Evolutionary conservation across 805 yeast species (phyloP), one percentile per base, ranked within the genome.

Genomic region (Zygosaccharomyces gambellarensis): DNA sequence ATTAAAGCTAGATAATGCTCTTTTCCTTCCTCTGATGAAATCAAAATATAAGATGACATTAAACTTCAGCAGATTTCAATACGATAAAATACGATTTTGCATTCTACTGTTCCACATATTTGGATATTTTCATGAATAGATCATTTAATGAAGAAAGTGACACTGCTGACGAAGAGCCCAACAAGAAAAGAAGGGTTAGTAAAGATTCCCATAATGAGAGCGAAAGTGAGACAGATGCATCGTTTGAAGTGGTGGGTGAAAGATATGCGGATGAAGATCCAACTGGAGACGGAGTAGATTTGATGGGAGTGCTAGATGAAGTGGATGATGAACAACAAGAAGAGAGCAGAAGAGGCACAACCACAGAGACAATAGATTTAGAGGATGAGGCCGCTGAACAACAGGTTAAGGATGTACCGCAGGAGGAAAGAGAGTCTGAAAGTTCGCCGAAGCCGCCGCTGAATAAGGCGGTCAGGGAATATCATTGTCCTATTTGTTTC

Each of bases 401-500:
- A 36, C 71, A 71, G 32, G 72, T 70, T 21, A 69, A 71, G 2
- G 74, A 72, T 47, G 67, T 71, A 45, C 61, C 74, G 1, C 76
- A 73, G 4, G 64, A 57, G 2, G 74, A 73, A 9, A 62, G 46
- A 2, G 57, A 49, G 4, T 51, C 43, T 3, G 44, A 45, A 30
- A 27, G 47, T 48, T 11, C 52, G 5, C 48, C 45, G 47, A 53
- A 27, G 55, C 64, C 22, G 50, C 49, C 32, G 3, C 52, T 59
- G 47, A 48, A 54, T 54, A 69, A 66, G 39, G 59, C 69, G 2
- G 59, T 71, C 25, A 64, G 64, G 30, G 70, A 70, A 12, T 71
- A 71, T 27, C 63, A 62, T 29, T 80, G 85, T 58, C 81, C 82
- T 0, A 75, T 81, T 19, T 81, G 85, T 47, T 74, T 80, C 59